These are phyloP conservation scores for Trichodelitschia bisporula DNA, from an alignment of 495 filamentous ascomycete species.

Conservation along the genomic window DNA sequence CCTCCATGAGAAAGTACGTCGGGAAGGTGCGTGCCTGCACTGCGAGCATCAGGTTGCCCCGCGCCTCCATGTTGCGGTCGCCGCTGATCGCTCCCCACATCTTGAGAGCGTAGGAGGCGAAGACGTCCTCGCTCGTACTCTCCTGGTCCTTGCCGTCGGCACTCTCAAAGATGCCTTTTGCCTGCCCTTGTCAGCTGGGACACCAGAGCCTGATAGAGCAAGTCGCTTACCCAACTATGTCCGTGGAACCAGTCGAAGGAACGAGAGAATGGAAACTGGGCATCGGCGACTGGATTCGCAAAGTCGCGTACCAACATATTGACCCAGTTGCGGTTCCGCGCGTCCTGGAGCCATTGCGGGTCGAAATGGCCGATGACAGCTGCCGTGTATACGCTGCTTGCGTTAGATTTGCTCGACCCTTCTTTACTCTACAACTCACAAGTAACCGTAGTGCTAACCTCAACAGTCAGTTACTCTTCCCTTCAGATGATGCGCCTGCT, in stretches of 20 bases:
- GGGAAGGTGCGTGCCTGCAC: slow-evolving; percentile 2
- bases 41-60: slow-evolving; percentile 2
- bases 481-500: too few species aligned
- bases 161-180: slow-evolving; percentile 2
- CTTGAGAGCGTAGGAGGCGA: slow-evolving; percentile 2
- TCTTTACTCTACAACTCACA: too few species aligned
- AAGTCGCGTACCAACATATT: slow-evolving; percentile 1
- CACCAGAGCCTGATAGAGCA: not conserved
- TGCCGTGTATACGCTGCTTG: slow-evolving; percentile 3
- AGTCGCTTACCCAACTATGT: slow-evolving; percentile 1
- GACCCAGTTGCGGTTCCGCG: slow-evolving; percentile 1
- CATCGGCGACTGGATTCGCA: slow-evolving; percentile 1
- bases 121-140: slow-evolving; percentile 2
- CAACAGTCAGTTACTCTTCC: too few species aligned
- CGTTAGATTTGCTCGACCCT: too few species aligned
- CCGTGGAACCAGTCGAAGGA: slow-evolving; percentile 3
- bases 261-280: slow-evolving; percentile 1
- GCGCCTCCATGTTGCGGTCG: slow-evolving; percentile 1
- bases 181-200: not conserved
- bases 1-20: slow-evolving; percentile 1
- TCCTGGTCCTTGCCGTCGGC: slow-evolving; percentile 3
- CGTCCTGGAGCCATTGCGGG: not conserved
- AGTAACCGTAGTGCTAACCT: slow-evolving; percentile 1
- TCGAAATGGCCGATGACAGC: slow-evolving; percentile 1
- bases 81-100: slow-evolving; percentile 1